Base-by-base conservation (phyloP, 345 rosid species). In the Anastatica hierochuntica region DNA sequence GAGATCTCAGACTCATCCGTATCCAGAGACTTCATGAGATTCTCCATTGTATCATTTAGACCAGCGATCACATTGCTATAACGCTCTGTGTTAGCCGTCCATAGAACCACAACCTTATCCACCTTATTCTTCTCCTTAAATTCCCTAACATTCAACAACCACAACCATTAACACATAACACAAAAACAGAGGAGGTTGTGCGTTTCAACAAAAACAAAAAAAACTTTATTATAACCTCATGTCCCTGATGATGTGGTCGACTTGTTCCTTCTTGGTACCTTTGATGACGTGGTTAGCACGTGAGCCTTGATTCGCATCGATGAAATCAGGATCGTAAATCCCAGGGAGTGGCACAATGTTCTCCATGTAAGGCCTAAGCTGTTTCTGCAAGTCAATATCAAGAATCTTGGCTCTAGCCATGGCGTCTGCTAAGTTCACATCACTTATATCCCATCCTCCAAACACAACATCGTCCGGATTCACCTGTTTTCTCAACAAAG, bases 1-100 rank as follows among this genome's bases (percentile, higher is more conserved):
- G 98, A 92, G 43, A 92, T 83, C 83, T 92, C 98, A 15, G 88
- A 45, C 55, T 92, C 95, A 59, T 88, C 68, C 63, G 53, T 85
- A 26, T 92, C 98, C 64, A 92, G 7, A 55, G 98, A 77, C 53
- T 79, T 76, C 62, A 92, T 53, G 12, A 92, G 86, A 75, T 71
- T 88, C 73, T 88, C 98, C 42, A 68, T 60, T 11, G 95, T 92
- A 75, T 92, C 98, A 56, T 92, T 92, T 43, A 92, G 75, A 33
- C 97, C 98, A 62, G 60, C 85, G 39, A 74, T 60, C 46, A 88
- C 86, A 64, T 88, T 75, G 62, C 97, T 85, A 71, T 92, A 92
- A 78, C 97, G 77, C 75, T 92, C 97, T 5, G 97, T 92, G 88
- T 92, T 92, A 14, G 98, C 98, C 9, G 98, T 92, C 98, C 98